These are phyloP conservation scores for Trichoderma oligosporum DNA, from an alignment of 2,329 filamentous ascomycete genomes.

Conservation along the genomic window DNA sequence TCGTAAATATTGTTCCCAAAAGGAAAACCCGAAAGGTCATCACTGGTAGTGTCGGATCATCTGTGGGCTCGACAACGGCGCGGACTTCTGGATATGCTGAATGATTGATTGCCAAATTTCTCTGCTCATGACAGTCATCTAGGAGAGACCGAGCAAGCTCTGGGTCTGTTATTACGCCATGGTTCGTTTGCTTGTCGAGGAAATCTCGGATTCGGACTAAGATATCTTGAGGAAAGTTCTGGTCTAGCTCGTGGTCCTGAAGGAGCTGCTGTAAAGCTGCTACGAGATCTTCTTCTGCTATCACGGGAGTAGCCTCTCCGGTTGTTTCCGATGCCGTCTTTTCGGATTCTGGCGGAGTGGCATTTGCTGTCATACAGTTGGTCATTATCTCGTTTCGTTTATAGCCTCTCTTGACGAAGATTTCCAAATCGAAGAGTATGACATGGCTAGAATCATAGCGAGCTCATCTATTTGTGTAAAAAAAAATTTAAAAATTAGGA, in stretches of 20 bases:
- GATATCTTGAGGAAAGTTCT: slow-evolving; percentile 44
- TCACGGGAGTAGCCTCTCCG: neutral
- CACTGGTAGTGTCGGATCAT: slow-evolving; percentile 39
- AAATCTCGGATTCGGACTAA: slow-evolving; percentile 41
- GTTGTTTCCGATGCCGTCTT: neutral
- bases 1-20: slow-evolving; percentile 37
- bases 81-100: slow-evolving; percentile 43
- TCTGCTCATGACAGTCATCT: slow-evolving; percentile 24
- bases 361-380: neutral
- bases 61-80: slow-evolving; percentile 42
- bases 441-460: neutral
- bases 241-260: slow-evolving; percentile 42
- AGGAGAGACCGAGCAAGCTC: slow-evolving; percentile 23
- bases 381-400: neutral
- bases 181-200: slow-evolving; percentile 25
- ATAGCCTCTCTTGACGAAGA: no score
- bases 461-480: neutral
- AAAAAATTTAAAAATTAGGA: no score
- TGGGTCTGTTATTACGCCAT: slow-evolving; percentile 10
- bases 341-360: neutral
- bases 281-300: neutral
- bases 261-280: slow-evolving; percentile 29
- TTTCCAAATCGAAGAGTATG: neutral
- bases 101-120: slow-evolving; percentile 32
- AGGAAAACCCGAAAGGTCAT: slow-evolving; percentile 41